Evolutionary conservation across 2,329 filamentous ascomycete species (phyloP).

Genomic region (Cladosporium sp.): DNA sequence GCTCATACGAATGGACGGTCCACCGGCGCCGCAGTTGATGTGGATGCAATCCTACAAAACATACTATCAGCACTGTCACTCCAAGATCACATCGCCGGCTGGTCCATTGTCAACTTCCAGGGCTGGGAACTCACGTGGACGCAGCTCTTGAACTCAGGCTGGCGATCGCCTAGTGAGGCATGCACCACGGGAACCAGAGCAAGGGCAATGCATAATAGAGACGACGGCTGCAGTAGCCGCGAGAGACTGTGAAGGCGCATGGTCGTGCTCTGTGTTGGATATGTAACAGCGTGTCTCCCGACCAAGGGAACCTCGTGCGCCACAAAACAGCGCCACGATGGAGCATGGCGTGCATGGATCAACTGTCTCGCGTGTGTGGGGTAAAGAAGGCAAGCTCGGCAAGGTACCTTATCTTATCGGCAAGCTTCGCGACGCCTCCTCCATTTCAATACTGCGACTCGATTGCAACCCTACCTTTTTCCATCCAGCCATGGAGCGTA

Average conservation of each 20-base stretch:
- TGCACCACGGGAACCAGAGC: neutral
- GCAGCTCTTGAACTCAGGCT: constrained; percentile 86
- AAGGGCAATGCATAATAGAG: neutral
- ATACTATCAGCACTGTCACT: constrained; percentile 1
- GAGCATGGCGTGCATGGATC: neutral
- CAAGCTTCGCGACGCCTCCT: neutral
- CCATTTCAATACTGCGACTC: neutral
- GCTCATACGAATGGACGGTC: constrained; percentile 66
- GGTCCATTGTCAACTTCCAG: neutral
- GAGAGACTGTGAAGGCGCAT: constrained; percentile 27
- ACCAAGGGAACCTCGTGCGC: neutral
- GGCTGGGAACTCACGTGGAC: constrained; percentile 63
- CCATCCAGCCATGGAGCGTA: neutral
- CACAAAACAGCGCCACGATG: neutral
- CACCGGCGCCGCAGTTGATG: constrained; percentile 73
- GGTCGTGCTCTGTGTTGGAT: constrained; percentile 22
- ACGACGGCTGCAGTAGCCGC: constrained; percentile 18
- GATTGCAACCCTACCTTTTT: neutral
- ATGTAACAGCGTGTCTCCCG: neutral
- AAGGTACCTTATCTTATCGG: neutral
- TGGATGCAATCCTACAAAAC: constrained; percentile 67
- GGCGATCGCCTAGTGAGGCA: constrained; percentile 55
- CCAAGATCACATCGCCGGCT: neutral
- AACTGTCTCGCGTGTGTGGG: neutral
- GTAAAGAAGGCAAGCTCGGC: neutral